Base-by-base conservation (phyloP, 306 rosid species). In the Astragalus membranaceus region DNA sequence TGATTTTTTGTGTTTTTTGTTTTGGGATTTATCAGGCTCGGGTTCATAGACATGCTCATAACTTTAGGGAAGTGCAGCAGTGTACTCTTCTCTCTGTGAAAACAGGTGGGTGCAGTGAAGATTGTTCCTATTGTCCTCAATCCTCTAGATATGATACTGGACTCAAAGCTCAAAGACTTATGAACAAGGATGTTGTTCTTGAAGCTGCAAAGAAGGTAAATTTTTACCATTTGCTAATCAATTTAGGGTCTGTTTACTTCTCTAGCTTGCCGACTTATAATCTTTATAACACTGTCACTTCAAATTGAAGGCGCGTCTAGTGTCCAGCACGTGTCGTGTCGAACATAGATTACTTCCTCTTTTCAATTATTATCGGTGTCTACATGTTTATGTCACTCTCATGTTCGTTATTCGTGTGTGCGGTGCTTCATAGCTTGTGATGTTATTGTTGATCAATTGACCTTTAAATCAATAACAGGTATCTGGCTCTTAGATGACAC, bases 91-190 rank as follows among this genome's bases (percentile, higher is more conserved):
- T 94, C 20, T 94, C 98, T 44, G 88, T 94, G 44, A 94, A 94
- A 87, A 94, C 98, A 3, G 98, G 98, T 29, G 98, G 98, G 20
- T 94, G 98, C 63, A 94, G 98, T 84, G 98, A 94, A 81, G 97
- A 94, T 74, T 94, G 98, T 58, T 90, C 98, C 2, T 94, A 94
- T 60, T 94, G 98, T 46, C 98, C 98, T 62, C 98, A 94, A 42
- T 94, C 98, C 2, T 94, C 98, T 8, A 84, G 91, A 73, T 90
- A 94, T 76, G 78, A 88, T 20, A 90, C 98, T 0, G 98, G 98
- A 55, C 67, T 94, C 32, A 94, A 94, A 74, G 85, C 87, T 47
- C 97, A 90, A 17, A 77, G 81, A 74, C 92, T 94, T 53, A 78
- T 88, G 95, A 81, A 73, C 75, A 94, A 90, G 81, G 98, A 90